These are phyloP conservation scores for Yamadazyma olivae DNA, from an alignment of 805 yeast species.

Conservation along the genomic window DNA sequence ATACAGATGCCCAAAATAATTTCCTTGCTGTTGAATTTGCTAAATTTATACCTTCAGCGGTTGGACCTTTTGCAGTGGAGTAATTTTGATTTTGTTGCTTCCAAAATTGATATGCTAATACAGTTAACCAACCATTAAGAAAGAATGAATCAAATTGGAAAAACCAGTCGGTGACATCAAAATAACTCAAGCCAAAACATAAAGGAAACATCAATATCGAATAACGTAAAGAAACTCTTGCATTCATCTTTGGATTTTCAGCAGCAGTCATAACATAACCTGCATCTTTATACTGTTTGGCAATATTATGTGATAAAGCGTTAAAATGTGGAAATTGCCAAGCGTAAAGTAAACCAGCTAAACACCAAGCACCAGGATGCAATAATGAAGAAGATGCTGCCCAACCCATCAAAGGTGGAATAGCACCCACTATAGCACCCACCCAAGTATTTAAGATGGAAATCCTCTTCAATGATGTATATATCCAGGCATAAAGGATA, in stretches of 20 bases:
- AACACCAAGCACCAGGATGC: conserved; percentile 93
- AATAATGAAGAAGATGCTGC: conserved; percentile 72
- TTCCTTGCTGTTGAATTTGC: conserved; percentile 76
- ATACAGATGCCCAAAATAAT: conserved; percentile 90
- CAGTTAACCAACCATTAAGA: conserved; percentile 83
- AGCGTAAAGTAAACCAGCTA: conserved; percentile 85
- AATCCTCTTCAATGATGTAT: conserved; percentile 84
- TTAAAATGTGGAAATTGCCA: conserved; percentile 99
- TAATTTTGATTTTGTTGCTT: conserved; percentile 69
- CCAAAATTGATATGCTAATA: conserved; percentile 81
- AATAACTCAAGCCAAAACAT: conserved; percentile 78
- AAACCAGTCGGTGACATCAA: conserved; percentile 75
- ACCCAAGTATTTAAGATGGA: conserved; percentile 95
- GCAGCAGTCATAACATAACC: conserved; percentile 98
- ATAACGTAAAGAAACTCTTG: conserved; percentile 88
- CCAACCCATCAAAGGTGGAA: conserved; percentile 99
- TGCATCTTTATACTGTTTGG: conserved; percentile 84
- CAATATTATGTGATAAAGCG: conserved; percentile 82
- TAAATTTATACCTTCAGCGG: conserved; percentile 52
- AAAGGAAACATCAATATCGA: conserved; percentile 92
- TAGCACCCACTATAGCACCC: conserved; percentile 98
- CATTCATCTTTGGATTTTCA: conserved; percentile 86
- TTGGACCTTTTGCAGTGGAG: conserved; percentile 37
- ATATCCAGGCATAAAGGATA: conserved; percentile 80
- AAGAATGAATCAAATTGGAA: conserved; percentile 80